phyloP scores from a whole-genome alignment of 805 yeast genomes.

The Tetrapisispora fleetii region DNA sequence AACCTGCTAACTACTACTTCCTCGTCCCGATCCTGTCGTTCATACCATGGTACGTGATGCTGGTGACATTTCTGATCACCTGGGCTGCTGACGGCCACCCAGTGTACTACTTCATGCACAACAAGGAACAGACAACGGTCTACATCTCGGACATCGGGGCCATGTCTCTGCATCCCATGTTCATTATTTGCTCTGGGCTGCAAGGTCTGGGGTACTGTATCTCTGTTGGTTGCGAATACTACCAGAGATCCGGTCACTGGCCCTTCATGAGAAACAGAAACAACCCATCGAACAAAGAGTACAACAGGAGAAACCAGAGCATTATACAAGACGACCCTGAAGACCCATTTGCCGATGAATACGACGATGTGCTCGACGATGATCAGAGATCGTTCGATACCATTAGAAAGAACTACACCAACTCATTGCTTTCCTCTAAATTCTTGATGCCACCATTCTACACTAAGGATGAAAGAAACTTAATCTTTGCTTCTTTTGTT shows the following conservation, averaged over 20 bases:
- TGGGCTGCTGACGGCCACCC: constrained; percentile 84
- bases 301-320: not conserved
- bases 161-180: constrained; percentile 72
- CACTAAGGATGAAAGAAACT: constrained; percentile 30
- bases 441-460: constrained; percentile 33
- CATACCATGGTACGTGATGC: constrained; percentile 85
- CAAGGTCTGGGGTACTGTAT: constrained; percentile 69
- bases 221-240: constrained; percentile 51
- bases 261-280: constrained; percentile 18
- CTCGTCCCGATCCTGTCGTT: constrained; percentile 57
- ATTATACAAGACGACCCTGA: not conserved
- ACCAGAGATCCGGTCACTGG: constrained; percentile 46
- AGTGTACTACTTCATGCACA: constrained; percentile 44
- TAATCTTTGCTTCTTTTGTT: constrained; percentile 34
- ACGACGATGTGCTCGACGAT: constrained; percentile 2
- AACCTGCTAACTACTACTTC: constrained; percentile 37
- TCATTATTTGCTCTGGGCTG: constrained; percentile 65
- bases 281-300: constrained; percentile 2
- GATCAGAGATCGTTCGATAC: constrained; percentile 3
- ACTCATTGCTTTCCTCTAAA: constrained; percentile 13
- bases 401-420: constrained; percentile 12
- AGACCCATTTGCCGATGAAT: constrained; percentile 3
- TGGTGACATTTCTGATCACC: constrained; percentile 61
- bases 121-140: constrained; percentile 38
- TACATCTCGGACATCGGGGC: constrained; percentile 87